These are phyloP conservation scores for Pachysandra terminalis DNA, from an alignment of 164 flowering plant genomes.

Conservation along the genomic window DNA sequence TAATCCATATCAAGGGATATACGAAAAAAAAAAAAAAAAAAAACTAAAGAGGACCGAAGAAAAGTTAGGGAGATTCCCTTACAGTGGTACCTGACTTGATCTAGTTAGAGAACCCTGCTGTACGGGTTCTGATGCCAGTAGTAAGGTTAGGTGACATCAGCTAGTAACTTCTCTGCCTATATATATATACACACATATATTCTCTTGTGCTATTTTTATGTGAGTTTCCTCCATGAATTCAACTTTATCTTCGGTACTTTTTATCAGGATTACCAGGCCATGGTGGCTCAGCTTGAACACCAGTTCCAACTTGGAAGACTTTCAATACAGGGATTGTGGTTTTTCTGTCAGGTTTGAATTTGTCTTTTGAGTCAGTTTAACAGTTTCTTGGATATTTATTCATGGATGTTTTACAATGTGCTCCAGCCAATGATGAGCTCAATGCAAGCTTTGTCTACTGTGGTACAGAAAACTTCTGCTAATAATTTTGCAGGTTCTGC, in stretches of 20 bases:
- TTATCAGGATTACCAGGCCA: constrained; percentile 86
- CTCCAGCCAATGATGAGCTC: constrained; percentile 88
- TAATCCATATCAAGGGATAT: too few relatives aligned
- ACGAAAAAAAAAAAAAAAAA: too few relatives aligned
- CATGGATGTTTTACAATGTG: constrained; percentile 1
- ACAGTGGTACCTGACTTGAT: too few relatives aligned
- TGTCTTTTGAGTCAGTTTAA: background rate
- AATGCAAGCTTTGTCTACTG: constrained; percentile 78
- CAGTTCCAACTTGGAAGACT: constrained; percentile 92
- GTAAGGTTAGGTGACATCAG: too few relatives aligned
- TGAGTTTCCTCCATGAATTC: background rate
- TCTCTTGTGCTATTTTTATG: background rate
- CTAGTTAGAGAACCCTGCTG: too few relatives aligned
- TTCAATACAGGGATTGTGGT: constrained; percentile 96
- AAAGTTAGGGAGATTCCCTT: too few relatives aligned
- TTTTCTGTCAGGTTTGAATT: constrained; percentile 85
- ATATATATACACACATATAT: too few relatives aligned
- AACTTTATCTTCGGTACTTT: background rate
- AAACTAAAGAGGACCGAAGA: too few relatives aligned
- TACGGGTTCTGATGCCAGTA: too few relatives aligned
- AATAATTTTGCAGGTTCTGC: constrained; percentile 68
- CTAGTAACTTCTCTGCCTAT: too few relatives aligned
- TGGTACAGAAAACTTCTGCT: constrained; percentile 66
- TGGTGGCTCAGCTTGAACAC: constrained; percentile 98
- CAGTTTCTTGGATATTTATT: constrained; percentile 3